Evolutionary conservation across 2,329 filamentous ascomycete species (phyloP).

Genomic region (Xylaria sp.): DNA sequence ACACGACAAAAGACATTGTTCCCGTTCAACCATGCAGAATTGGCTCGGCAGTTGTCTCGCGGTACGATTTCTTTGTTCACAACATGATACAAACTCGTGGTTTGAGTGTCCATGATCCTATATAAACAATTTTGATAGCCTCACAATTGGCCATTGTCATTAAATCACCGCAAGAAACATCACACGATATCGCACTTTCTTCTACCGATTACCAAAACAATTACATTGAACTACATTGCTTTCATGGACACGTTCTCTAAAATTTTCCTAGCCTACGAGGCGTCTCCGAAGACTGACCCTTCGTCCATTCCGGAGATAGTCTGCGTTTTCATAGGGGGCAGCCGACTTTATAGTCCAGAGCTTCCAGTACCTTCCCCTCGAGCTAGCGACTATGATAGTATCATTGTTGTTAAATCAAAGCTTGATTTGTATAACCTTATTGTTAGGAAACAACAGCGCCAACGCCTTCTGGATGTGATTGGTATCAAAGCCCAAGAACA

Average conservation of each 20-base stretch:
- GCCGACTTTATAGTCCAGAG: conserved; percentile 19
- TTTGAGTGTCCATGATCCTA: neutral
- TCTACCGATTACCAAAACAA: too few relatives aligned
- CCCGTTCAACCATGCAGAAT: neutral
- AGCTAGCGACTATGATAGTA: conserved; percentile 12
- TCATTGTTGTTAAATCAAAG: conserved; percentile 26
- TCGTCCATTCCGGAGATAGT: conserved; percentile 9
- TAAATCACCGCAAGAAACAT: neutral
- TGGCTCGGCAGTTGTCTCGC: neutral
- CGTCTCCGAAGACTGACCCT: conserved; percentile 11
- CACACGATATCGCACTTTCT: too few relatives aligned
- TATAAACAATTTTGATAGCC: neutral
- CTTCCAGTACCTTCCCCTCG: neutral
- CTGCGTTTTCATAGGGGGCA: conserved; percentile 27
- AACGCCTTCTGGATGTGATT: conserved; percentile 6
- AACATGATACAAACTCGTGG: neutral
- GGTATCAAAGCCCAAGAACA: conserved; percentile 10
- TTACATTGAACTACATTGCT: too few relatives aligned
- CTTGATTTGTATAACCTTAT: conserved; percentile 9
- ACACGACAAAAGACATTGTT: too few relatives aligned
- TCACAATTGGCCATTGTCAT: neutral
- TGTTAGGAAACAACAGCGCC: neutral
- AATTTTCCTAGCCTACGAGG: conserved; percentile 5
- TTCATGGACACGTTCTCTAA: neutral
- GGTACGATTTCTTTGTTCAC: neutral